phyloP scores from a whole-genome alignment of 345 rosid species.

The Aethionema arabicum region DNA sequence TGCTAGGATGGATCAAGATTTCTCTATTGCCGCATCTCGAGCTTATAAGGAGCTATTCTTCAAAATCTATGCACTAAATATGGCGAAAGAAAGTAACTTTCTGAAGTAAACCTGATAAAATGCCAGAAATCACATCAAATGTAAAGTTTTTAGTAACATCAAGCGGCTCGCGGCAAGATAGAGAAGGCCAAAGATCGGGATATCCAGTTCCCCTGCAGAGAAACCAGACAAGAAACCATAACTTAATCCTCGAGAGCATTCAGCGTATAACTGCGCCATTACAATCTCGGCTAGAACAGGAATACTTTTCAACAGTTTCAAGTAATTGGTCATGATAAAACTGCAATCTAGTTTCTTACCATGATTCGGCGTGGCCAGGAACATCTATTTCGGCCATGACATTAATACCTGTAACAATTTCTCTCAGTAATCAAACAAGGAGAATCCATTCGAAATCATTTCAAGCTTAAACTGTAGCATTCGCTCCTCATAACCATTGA shows the following conservation, averaged over 20 bases:
- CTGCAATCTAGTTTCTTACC: slow-evolving; percentile 43
- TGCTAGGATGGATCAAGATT: slow-evolving; percentile 18
- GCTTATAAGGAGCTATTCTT: slow-evolving; percentile 5
- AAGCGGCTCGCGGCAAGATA: slow-evolving; percentile 91
- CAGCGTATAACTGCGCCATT: neutral
- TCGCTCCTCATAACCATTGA: slow-evolving; percentile 6
- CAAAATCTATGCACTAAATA: neutral
- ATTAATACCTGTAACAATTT: slow-evolving; percentile 63
- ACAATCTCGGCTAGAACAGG: neutral
- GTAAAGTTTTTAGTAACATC: slow-evolving; percentile 79
- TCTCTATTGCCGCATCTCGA: slow-evolving; percentile 2
- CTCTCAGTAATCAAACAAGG: neutral
- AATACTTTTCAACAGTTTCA: neutral
- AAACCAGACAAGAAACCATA: slow-evolving; percentile 30
- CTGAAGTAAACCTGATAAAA: slow-evolving; percentile 61
- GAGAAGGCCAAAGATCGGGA: slow-evolving; percentile 93
- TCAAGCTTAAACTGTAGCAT: slow-evolving; percentile 8
- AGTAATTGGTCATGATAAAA: neutral
- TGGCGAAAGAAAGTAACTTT: slow-evolving; percentile 6
- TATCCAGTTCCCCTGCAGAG: slow-evolving; percentile 86
- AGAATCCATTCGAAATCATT: slow-evolving; percentile 1
- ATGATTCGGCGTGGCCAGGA: slow-evolving; percentile 98
- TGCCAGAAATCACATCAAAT: slow-evolving; percentile 80
- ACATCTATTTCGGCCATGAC: slow-evolving; percentile 95
- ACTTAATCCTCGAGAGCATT: slow-evolving; percentile 10